These are phyloP conservation scores for Cubamyces sp. DNA, from an alignment of 768 basidiomycete species.

Conservation along the genomic window DNA sequence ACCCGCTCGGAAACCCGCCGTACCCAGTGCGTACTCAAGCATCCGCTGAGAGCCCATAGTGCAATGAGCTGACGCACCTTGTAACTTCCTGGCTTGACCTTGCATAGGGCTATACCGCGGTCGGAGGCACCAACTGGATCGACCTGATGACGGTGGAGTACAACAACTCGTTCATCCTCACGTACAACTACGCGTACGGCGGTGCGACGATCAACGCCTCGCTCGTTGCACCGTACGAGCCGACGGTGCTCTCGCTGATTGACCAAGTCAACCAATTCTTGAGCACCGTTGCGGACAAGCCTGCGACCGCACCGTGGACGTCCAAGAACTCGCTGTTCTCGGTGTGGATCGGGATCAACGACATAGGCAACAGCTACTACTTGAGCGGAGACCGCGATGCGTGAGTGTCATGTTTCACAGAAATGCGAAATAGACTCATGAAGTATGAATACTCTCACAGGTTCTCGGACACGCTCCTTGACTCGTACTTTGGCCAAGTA, in stretches of 20 bases:
- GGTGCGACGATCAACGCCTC: constrained; percentile 66
- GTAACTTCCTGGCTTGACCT: background rate
- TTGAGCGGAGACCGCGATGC: constrained; percentile 49
- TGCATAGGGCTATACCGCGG: constrained; percentile 49
- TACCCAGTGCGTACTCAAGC: constrained; percentile 42
- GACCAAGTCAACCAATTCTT: constrained; percentile 70
- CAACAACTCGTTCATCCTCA: constrained; percentile 58
- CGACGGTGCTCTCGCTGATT: constrained; percentile 55
- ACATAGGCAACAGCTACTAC: constrained; percentile 61
- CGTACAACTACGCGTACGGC: constrained; percentile 69
- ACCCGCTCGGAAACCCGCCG: constrained; percentile 57
- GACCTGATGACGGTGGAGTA: constrained; percentile 54
- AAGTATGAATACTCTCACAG: constrained; percentile 30
- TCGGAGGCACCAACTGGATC: constrained; percentile 64
- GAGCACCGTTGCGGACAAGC: constrained; percentile 48
- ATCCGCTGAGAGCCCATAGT: background rate
- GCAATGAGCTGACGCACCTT: no score
- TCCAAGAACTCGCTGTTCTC: constrained; percentile 61
- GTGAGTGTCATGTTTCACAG: constrained; percentile 38
- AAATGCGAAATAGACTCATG: constrained; percentile 9
- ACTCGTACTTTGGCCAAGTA: constrained; percentile 54
- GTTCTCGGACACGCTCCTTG: constrained; percentile 52
- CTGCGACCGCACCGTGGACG: constrained; percentile 57
- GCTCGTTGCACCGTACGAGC: constrained; percentile 56
- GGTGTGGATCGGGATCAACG: constrained; percentile 76